Evolutionary conservation across 345 rosid genomes (phyloP).

Genomic region (Salix dunnii): DNA sequence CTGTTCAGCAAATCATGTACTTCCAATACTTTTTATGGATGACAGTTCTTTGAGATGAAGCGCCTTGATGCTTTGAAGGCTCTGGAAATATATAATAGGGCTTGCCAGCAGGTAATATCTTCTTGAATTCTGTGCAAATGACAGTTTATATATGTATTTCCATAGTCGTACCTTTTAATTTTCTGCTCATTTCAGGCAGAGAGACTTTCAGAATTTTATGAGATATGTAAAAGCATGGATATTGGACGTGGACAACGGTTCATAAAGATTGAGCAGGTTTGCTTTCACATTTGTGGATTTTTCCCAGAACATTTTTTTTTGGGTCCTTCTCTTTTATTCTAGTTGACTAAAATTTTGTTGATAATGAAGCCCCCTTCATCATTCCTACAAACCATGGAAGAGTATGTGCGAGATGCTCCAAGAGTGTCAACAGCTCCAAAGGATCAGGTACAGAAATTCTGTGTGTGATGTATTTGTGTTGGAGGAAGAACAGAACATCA

Average conservation of each 20-base stretch:
- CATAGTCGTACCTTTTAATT: background rate
- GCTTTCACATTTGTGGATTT: constrained; percentile 17
- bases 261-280: constrained; percentile 91
- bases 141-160: background rate
- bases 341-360: constrained; percentile 3
- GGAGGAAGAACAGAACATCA: background rate
- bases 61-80: constrained; percentile 81
- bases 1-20: constrained; percentile 10
- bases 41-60: constrained; percentile 98
- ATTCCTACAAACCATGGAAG: constrained; percentile 98
- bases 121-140: constrained; percentile 14
- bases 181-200: constrained; percentile 58
- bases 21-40: constrained; percentile 16
- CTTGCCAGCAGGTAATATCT: constrained; percentile 76
- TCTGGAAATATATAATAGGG: constrained; percentile 73
- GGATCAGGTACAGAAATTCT: constrained; percentile 56
- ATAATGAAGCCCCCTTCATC: constrained; percentile 75
- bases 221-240: constrained; percentile 82
- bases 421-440: constrained; percentile 49
- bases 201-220: constrained; percentile 86
- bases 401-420: constrained; percentile 87
- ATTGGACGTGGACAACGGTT: constrained; percentile 81
- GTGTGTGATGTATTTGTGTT: background rate
- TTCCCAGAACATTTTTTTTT: constrained; percentile 1
- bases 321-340: background rate